Evolutionary conservation across 1,139 yeast genomes (phyloP).

Genomic region (Blastobotrys illinoisensis): DNA sequence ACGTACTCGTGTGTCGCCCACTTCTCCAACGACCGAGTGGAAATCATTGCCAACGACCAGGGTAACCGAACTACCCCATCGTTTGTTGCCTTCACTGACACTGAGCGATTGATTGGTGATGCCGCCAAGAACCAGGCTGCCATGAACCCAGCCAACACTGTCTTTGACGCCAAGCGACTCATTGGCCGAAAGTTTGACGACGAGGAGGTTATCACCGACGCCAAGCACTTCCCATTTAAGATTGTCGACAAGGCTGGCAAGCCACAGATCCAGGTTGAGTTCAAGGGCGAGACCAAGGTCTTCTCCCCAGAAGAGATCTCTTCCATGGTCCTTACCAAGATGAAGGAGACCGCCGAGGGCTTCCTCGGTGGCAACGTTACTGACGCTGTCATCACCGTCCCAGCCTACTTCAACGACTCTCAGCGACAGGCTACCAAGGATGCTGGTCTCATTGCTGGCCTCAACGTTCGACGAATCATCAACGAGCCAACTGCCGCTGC

Average conservation of each 20-base stretch:
- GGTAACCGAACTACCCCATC: conserved; percentile 99
- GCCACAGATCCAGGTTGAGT: conserved; percentile 88
- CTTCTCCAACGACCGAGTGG: conserved; percentile 78
- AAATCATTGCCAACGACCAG: conserved; percentile 95
- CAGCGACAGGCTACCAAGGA: conserved; percentile 99
- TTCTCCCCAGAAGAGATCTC: conserved; percentile 98
- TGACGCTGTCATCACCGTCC: conserved; percentile 95
- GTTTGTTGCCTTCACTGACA: conserved; percentile 92
- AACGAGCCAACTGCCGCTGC: conserved; percentile 99
- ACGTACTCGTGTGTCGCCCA: conserved; percentile 98
- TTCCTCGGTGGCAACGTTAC: conserved; percentile 77
- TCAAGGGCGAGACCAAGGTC: conserved; percentile 86
- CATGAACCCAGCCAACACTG: conserved; percentile 92
- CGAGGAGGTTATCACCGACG: conserved; percentile 84
- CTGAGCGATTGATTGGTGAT: conserved; percentile 96
- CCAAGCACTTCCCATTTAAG: conserved; percentile 95
- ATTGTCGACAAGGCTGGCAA: conserved; percentile 79
- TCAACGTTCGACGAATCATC: conserved; percentile 92
- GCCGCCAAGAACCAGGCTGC: conserved; percentile 99
- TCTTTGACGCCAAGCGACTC: conserved; percentile 94
- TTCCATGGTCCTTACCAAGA: conserved; percentile 91
- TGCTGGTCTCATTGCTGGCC: conserved; percentile 96
- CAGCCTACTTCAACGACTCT: conserved; percentile 96
- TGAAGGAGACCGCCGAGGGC: conserved; percentile 95
- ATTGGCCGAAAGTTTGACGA: conserved; percentile 90